Conservation (phyloP, 2,329 filamentous ascomycete genomes). For the Arthrobotrys entomopaga region DNA sequence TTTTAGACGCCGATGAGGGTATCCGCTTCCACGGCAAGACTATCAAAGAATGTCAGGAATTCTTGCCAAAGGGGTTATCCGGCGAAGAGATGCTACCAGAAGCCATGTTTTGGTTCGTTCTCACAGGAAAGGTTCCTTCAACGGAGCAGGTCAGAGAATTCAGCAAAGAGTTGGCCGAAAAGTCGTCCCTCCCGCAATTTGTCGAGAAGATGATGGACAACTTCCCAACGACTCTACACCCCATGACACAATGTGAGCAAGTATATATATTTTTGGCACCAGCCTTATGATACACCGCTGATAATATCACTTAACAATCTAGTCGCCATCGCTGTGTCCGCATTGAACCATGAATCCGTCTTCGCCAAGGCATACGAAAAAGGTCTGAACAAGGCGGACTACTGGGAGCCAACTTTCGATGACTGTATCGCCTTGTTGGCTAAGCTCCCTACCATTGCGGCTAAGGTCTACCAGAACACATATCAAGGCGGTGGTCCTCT, state of each 20-base stretch:
- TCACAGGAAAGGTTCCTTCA: conserved; percentile 91
- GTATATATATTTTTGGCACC: neutral
- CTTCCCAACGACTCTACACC: conserved; percentile 90
- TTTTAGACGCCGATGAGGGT: conserved; percentile 94
- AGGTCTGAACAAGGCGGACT: conserved; percentile 92
- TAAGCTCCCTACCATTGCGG: conserved; percentile 95
- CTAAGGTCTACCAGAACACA: conserved; percentile 95
- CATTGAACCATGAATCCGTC: conserved; percentile 92
- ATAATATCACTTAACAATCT: conserved; percentile 2
- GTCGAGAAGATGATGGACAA: conserved; percentile 87
- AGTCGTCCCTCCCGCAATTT: conserved; percentile 82
- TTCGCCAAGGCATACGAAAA: conserved; percentile 94
- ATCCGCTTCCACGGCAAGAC: conserved; percentile 98
- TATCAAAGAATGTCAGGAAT: conserved; percentile 96
- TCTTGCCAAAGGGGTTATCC: conserved; percentile 88
- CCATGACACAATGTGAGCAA: conserved; percentile 83
- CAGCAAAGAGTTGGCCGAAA: conserved; percentile 85
- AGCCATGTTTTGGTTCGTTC: conserved; percentile 98
- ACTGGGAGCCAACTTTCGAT: conserved; percentile 98
- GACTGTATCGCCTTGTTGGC: conserved; percentile 92
- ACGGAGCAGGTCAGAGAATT: conserved; percentile 82
- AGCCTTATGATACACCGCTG: neutral
- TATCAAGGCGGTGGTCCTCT: conserved; percentile 79
- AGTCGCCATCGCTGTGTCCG: conserved; percentile 88
- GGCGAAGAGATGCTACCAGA: conserved; percentile 98